A percentile compares a stretch with the other conserved stretches of the same genome.
Conservation (phyloP, 192 early-diverging fungal genomes). For the Coemansia sp. region DNA sequence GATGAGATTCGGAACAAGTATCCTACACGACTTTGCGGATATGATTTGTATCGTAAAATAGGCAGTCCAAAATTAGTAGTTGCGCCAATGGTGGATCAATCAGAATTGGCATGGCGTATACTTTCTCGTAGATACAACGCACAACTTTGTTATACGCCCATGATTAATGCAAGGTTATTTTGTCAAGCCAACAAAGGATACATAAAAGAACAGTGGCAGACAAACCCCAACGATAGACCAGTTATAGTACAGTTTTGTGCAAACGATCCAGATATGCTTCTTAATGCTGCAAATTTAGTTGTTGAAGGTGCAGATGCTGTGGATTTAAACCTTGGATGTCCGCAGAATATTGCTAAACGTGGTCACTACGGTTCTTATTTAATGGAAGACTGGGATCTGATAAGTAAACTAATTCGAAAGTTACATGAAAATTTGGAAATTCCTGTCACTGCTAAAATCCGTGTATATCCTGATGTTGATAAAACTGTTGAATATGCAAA, state of each 20-base stretch:
- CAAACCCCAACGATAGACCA: conserved; percentile 69
- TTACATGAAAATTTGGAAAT: conserved; percentile 79
- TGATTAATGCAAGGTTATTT: conserved; percentile 94
- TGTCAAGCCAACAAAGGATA: conserved; percentile 64
- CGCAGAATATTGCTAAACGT: conserved; percentile 88
- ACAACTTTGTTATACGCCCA: conserved; percentile 93
- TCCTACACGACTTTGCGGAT: conserved; percentile 67
- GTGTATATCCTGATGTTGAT: conserved; percentile 83
- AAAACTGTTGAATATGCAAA: conserved; percentile 92
- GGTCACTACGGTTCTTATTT: conserved; percentile 93
- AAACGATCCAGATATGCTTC: conserved; percentile 83
- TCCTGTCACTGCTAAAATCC: conserved; percentile 96
- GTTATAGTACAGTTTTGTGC: conserved; percentile 96
- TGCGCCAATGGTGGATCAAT: conserved; percentile 98
- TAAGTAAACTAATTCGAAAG: conserved; percentile 60
- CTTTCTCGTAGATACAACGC: conserved; percentile 84
- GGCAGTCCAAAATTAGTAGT: conserved; percentile 75
- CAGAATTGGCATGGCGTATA: conserved; percentile 92
- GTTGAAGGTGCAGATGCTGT: conserved; percentile 87
- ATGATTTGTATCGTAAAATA: conserved; percentile 75
- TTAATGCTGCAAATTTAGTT: conserved; percentile 80
- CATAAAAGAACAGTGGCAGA: conserved; percentile 72
- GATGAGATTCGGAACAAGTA: conserved; percentile 52
- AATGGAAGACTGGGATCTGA: conserved; percentile 89
- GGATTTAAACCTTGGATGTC: conserved; percentile 95